Percentiles rank a stretch among this genome's conserved stretches.
These are phyloP conservation scores for Proteromonas lacertae DNA, from an alignment of 352 stramenopile genomes.

Conservation along the genomic window DNA sequence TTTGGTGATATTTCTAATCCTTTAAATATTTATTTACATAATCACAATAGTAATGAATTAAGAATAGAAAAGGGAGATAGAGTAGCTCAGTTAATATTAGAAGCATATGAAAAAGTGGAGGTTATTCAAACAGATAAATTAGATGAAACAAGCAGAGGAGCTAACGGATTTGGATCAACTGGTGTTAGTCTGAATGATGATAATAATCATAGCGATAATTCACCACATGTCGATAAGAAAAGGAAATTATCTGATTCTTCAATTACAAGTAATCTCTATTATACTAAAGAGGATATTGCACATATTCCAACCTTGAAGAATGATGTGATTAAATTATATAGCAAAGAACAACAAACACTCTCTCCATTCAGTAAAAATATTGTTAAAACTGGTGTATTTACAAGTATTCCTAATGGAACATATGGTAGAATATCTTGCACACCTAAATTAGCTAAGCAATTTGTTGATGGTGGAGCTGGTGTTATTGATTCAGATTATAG, in stretches of 20 bases:
- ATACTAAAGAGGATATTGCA: no score
- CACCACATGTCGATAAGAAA: no score
- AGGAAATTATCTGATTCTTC: no score
- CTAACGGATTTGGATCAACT: constrained; percentile 72
- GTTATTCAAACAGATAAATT: constrained; percentile 68
- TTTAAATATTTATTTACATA: constrained; percentile 94
- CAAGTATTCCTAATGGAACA: constrained; percentile 59
- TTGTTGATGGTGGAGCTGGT: constrained; percentile 81
- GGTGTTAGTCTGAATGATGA: no score
- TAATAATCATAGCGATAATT: no score
- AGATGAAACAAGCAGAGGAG: constrained; percentile 52
- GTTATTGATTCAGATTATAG: constrained; percentile 96
- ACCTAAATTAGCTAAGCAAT: constrained; percentile 77
- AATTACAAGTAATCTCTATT: no score
- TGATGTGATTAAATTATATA: no score
- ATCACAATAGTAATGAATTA: constrained; percentile 25
- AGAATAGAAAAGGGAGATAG: constrained; percentile 60
- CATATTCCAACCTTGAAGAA: no score
- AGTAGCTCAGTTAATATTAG: constrained; percentile 89
- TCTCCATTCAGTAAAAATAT: constrained; percentile 52
- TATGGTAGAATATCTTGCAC: constrained; percentile 77
- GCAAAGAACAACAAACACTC: no score
- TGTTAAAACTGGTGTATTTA: constrained; percentile 72
- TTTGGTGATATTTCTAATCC: constrained; percentile 84
- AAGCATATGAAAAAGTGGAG: constrained; percentile 49